phyloP scores from a whole-genome alignment of 805 yeast species.

The Wickerhamomyces subpelliculosus region DNA sequence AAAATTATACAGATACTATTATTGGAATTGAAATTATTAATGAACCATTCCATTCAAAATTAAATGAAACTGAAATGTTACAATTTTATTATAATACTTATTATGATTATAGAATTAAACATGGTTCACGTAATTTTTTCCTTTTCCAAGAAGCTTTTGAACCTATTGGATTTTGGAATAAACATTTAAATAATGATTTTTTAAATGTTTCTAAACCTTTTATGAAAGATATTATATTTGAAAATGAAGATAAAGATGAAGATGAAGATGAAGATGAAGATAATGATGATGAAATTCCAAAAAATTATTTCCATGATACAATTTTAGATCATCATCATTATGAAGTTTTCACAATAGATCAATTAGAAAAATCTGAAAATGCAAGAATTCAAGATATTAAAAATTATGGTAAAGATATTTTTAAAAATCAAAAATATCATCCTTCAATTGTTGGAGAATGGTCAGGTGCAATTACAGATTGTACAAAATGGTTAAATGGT shows the following conservation, averaged over 20 bases:
- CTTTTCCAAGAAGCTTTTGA: constrained; percentile 65
- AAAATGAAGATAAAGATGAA: too few species aligned
- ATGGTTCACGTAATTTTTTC: constrained; percentile 29
- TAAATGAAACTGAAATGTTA: constrained; percentile 31
- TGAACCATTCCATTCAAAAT: constrained; percentile 58
- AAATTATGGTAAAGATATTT: constrained; percentile 25
- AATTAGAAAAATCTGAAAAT: constrained; percentile 38
- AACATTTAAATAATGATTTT: constrained; percentile 28
- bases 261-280: too few species aligned
- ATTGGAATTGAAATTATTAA: constrained; percentile 65
- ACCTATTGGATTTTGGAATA: constrained; percentile 48
- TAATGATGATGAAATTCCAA: too few species aligned
- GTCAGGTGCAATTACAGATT: constrained; percentile 67
- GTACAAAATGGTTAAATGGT: constrained; percentile 65
- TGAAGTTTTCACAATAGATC: constrained; percentile 70
- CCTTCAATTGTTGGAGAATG: constrained; percentile 63
- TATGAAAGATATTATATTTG: constrained; percentile 22
- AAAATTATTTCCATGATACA: constrained; percentile 47
- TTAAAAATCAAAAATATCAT: constrained; percentile 27
- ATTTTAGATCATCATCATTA: constrained; percentile 87
- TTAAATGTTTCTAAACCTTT: constrained; percentile 24
- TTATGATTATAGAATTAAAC: constrained; percentile 18
- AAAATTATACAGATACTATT: constrained; percentile 45
- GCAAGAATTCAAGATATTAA: constrained; percentile 27
- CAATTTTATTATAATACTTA: constrained; percentile 27